These are phyloP conservation scores for Debaryomyces hansenii DNA, from an alignment of 805 yeast species.

Conservation along the genomic window DNA sequence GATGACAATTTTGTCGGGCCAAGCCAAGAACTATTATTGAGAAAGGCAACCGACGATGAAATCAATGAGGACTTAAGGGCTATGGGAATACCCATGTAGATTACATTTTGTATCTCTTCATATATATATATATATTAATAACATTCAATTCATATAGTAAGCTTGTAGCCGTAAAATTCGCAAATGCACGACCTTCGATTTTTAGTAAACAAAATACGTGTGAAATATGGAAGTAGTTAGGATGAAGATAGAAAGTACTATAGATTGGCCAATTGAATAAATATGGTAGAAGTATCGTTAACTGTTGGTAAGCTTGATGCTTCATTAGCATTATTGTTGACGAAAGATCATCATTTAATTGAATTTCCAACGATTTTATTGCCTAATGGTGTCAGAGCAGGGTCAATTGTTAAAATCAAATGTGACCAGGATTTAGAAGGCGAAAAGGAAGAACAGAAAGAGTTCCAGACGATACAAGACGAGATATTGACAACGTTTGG, in stretches of 20 bases:
- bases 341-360: constrained; percentile 89
- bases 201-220: background rate
- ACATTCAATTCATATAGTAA: too few relatives aligned
- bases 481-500: constrained; percentile 76
- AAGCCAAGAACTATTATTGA: constrained; percentile 42
- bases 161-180: background rate
- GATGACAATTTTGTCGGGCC: constrained; percentile 18
- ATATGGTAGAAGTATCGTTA: constrained; percentile 84
- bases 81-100: constrained; percentile 47
- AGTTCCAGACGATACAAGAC: constrained; percentile 68
- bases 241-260: background rate
- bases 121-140: background rate
- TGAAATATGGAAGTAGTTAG: background rate
- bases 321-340: constrained; percentile 84
- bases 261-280: background rate
- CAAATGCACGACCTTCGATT: background rate
- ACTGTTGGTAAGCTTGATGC: constrained; percentile 97
- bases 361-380: constrained; percentile 94
- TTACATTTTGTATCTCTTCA: background rate
- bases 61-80: constrained; percentile 68
- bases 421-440: constrained; percentile 75
- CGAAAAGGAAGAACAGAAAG: constrained; percentile 57
- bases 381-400: constrained; percentile 89
- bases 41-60: constrained; percentile 69
- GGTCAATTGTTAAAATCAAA: constrained; percentile 82